These are phyloP conservation scores for Lizonia empirigonia DNA, from an alignment of 2,329 filamentous ascomycete species.

Conservation along the genomic window DNA sequence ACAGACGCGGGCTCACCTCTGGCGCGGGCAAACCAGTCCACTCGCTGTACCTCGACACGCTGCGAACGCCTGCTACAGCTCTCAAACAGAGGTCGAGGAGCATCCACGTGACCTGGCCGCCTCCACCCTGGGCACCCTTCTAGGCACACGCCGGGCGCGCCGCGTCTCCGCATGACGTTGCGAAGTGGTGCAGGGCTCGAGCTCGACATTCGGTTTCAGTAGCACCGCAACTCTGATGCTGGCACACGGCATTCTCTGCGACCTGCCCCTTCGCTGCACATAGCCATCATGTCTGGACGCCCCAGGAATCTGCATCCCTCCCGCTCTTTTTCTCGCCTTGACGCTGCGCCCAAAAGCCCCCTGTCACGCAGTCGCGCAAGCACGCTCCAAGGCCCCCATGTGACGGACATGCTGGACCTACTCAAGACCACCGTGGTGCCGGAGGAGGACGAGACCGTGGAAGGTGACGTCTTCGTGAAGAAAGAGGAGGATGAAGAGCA, in stretches of 20 bases:
- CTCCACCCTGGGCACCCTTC: background rate
- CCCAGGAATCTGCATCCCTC: conserved; percentile 50
- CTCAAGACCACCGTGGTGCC: conserved; percentile 45
- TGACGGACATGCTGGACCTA: conserved; percentile 52
- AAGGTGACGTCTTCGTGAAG: conserved; percentile 51
- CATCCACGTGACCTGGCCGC: background rate
- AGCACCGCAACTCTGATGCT: conserved; percentile 30
- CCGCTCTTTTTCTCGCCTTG: conserved; percentile 58
- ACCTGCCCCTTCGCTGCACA: conserved; percentile 1
- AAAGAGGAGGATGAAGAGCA: conserved; percentile 44
- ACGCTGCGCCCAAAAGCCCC: conserved; percentile 43
- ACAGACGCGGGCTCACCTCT: conserved; percentile 10
- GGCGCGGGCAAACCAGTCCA: conserved; percentile 1
- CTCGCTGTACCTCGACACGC: background rate
- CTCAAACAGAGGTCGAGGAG: background rate
- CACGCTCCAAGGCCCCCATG: conserved; percentile 53
- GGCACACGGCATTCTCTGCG: conserved; percentile 28
- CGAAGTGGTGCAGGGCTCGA: conserved; percentile 22
- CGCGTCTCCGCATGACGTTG: conserved; percentile 44
- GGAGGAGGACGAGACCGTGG: conserved; percentile 42
- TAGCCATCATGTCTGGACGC: conserved; percentile 36
- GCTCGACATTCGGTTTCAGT: conserved; percentile 30
- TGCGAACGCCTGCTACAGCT: background rate
- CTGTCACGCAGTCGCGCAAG: conserved; percentile 52
- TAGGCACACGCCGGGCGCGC: conserved; percentile 18